Evolutionary conservation across 1,284 basidiomycete genomes (phyloP).

Genomic region (Ceratobasidium sp.): DNA sequence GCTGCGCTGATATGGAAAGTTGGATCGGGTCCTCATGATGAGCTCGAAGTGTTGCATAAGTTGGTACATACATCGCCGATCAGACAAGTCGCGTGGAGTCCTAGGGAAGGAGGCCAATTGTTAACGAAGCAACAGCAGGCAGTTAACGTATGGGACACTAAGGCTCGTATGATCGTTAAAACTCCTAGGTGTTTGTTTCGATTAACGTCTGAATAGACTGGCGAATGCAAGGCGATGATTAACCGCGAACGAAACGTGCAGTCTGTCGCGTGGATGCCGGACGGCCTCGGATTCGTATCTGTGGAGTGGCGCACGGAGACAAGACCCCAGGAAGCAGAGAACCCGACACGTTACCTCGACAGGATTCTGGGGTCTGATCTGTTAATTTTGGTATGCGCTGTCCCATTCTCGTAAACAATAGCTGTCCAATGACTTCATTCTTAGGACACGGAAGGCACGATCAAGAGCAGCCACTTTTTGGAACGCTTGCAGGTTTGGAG

Average conservation of each 20-base stretch:
- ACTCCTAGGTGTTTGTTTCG: background rate
- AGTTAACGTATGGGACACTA: slow-evolving; percentile 37
- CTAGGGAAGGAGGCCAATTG: slow-evolving; percentile 14
- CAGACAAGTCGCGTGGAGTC: slow-evolving; percentile 41
- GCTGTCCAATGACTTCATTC: slow-evolving; percentile 66
- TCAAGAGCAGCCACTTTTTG: slow-evolving; percentile 60
- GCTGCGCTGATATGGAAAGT: slow-evolving; percentile 36
- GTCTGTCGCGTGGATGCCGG: slow-evolving; percentile 79
- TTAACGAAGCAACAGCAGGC: slow-evolving; percentile 29
- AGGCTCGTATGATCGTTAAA: background rate
- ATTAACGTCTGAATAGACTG: slow-evolving; percentile 65
- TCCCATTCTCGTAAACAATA: background rate
- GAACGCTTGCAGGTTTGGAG: slow-evolving; percentile 58
- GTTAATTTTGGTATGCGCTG: slow-evolving; percentile 13
- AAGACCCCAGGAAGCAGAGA: slow-evolving; percentile 4
- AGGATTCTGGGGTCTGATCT: slow-evolving; percentile 53
- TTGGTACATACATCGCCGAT: slow-evolving; percentile 9
- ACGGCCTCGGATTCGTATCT: slow-evolving; percentile 64
- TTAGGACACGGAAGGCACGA: slow-evolving; percentile 76
- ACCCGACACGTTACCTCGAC: slow-evolving; percentile 22
- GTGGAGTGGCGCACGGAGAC: slow-evolving; percentile 42
- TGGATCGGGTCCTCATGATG: slow-evolving; percentile 4
- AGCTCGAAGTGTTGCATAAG: slow-evolving; percentile 22
- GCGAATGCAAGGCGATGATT: slow-evolving; percentile 79
- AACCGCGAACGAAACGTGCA: slow-evolving; percentile 71